These are phyloP conservation scores for Geranomyces variabilis DNA, from an alignment of 192 early-diverging fungal genomes.

Conservation along the genomic window DNA sequence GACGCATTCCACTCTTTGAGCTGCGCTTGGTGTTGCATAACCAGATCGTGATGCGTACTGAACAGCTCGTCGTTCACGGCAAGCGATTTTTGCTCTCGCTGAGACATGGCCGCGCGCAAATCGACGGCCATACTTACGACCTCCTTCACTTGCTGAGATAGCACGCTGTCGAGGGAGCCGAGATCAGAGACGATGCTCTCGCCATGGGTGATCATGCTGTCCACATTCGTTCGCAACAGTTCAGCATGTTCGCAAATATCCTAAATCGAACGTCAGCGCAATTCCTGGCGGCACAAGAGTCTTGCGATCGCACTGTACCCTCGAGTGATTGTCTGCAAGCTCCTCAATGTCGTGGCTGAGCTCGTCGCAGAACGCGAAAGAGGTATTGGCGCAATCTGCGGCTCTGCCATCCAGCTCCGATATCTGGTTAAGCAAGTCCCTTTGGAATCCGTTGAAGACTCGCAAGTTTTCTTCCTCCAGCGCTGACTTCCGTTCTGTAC, in stretches of 20 bases:
- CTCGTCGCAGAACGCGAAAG: not conserved
- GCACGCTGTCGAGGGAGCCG: not conserved
- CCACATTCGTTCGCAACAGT: not conserved
- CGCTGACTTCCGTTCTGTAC: slow-evolving; percentile 45
- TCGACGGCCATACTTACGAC: not conserved
- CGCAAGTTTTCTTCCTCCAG: slow-evolving; percentile 41
- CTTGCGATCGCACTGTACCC: not conserved
- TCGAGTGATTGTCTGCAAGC: not conserved
- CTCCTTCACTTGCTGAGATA: slow-evolving; percentile 15
- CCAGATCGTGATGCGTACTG: slow-evolving; percentile 14
- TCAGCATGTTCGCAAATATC: not conserved
- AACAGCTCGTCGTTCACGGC: slow-evolving; percentile 18
- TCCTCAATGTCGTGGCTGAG: not conserved
- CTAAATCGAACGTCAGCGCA: not conserved
- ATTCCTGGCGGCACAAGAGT: not conserved
- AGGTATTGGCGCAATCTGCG: not conserved
- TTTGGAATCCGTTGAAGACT: slow-evolving; percentile 50
- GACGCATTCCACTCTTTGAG: slow-evolving; percentile 25
- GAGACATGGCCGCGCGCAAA: not conserved
- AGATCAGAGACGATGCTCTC: not conserved
- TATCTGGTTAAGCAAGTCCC: slow-evolving; percentile 36
- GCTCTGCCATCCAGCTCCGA: slow-evolving; percentile 26
- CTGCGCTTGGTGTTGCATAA: slow-evolving; percentile 32
- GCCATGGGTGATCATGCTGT: not conserved
- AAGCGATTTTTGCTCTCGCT: not conserved